Evolutionary conservation across 805 yeast species (phyloP).

Genomic region (Saturnispora hagleri): DNA sequence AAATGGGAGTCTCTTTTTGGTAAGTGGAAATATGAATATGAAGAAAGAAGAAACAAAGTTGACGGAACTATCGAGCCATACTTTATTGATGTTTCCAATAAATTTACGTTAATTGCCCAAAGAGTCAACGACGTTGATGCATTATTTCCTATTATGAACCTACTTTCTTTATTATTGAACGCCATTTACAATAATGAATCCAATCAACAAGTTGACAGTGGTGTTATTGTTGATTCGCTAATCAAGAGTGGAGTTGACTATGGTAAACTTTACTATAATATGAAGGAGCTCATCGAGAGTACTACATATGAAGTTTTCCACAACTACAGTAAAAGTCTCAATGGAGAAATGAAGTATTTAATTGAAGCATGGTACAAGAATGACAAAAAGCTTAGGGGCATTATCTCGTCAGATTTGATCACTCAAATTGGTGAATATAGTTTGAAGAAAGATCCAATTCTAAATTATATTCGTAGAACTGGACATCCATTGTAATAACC

Average conservation of each 20-base stretch:
- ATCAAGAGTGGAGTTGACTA: slow-evolving; percentile 53
- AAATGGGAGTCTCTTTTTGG: slow-evolving; percentile 73
- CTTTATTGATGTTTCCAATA: slow-evolving; percentile 30
- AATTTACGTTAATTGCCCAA: slow-evolving; percentile 42
- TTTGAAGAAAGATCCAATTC: slow-evolving; percentile 50
- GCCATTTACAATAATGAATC: slow-evolving; percentile 33
- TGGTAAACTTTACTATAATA: slow-evolving; percentile 54
- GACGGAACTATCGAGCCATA: slow-evolving; percentile 28
- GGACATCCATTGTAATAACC: slow-evolving; percentile 26
- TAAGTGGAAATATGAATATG: slow-evolving; percentile 32
- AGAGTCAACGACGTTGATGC: slow-evolving; percentile 59
- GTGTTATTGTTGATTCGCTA: slow-evolving; percentile 54
- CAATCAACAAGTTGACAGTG: slow-evolving; percentile 26
- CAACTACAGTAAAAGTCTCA: slow-evolving; percentile 31
- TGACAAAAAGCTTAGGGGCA: slow-evolving; percentile 55
- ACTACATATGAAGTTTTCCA: slow-evolving; percentile 43
- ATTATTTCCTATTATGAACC: slow-evolving; percentile 69
- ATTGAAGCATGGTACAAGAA: slow-evolving; percentile 58
- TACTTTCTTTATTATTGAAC: slow-evolving; percentile 56
- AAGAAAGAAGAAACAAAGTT: slow-evolving; percentile 13
- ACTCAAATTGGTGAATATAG: slow-evolving; percentile 37
- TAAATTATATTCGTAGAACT: slow-evolving; percentile 33
- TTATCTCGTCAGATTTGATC: slow-evolving; percentile 39
- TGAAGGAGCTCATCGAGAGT: slow-evolving; percentile 56
- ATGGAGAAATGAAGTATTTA: slow-evolving; percentile 53